These are phyloP conservation scores for Fusarium virguliforme DNA, from an alignment of 2,329 filamentous ascomycete species.

Conservation along the genomic window DNA sequence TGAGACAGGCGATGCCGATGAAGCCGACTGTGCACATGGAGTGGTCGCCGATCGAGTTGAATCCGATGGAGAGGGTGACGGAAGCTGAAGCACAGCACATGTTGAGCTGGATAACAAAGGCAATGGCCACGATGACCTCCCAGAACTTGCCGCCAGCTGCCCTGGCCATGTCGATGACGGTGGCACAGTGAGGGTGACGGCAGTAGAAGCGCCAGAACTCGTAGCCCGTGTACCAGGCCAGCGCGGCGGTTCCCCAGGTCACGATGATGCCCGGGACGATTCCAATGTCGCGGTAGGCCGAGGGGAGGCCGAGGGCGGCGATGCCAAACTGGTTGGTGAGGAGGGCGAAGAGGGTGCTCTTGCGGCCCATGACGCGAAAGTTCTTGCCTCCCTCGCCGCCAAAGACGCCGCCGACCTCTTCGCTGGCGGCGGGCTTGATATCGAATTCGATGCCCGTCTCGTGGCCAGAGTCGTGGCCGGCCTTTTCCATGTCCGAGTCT, in stretches of 20 bases:
- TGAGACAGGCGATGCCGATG: constrained; percentile 23
- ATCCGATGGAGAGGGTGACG: constrained; percentile 32
- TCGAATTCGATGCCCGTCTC: constrained; percentile 20
- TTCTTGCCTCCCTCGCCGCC: constrained; percentile 39
- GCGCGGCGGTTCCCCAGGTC: constrained; percentile 73
- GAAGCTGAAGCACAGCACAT: constrained; percentile 32
- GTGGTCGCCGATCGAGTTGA: constrained; percentile 32
- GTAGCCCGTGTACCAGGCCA: constrained; percentile 71
- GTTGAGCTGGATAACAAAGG: constrained; percentile 30
- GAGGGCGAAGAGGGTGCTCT: constrained; percentile 40
- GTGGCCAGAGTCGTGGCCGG: constrained; percentile 13
- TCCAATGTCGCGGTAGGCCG: constrained; percentile 77
- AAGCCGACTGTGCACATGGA: constrained; percentile 29
- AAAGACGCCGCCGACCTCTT: constrained; percentile 32
- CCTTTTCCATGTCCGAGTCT: constrained; percentile 3
- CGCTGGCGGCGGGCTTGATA: constrained; percentile 18
- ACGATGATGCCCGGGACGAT: constrained; percentile 78
- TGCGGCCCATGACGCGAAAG: constrained; percentile 42
- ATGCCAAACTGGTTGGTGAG: constrained; percentile 48
- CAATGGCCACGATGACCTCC: constrained; percentile 26
- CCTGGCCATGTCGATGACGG: constrained; percentile 78
- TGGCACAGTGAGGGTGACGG: constrained; percentile 76
- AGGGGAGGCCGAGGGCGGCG: constrained; percentile 76
- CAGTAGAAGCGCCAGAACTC: constrained; percentile 74
- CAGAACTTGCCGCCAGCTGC: constrained; percentile 57